Evolutionary conservation across 140 eudicot species (phyloP).

Genomic region (Flaveria floridana): DNA sequence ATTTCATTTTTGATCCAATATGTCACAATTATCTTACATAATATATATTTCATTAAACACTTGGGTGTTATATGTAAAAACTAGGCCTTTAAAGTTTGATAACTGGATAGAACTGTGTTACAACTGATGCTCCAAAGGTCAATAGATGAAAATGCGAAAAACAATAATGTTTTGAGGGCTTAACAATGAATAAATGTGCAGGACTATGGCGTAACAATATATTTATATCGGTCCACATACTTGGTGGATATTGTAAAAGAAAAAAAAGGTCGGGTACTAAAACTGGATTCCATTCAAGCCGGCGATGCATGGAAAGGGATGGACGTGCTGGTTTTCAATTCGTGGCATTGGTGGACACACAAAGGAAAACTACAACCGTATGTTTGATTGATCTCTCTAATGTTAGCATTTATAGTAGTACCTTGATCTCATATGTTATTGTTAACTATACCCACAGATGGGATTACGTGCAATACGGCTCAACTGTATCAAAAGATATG

Average conservation of each 20-base stretch:
- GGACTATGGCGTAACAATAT: conserved; percentile 54
- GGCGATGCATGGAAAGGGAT: conserved; percentile 74
- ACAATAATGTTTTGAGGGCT: neutral
- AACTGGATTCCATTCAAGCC: conserved; percentile 48
- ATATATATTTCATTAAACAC: neutral
- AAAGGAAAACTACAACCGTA: conserved; percentile 68
- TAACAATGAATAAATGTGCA: conserved; percentile 34
- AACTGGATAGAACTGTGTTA: neutral
- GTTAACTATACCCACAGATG: conserved; percentile 41
- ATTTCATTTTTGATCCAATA: neutral
- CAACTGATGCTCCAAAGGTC: neutral
- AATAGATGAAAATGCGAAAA: neutral
- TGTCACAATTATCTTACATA: neutral
- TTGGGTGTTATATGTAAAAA: neutral
- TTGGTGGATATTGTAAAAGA: conserved; percentile 54
- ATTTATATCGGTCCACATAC: conserved; percentile 48
- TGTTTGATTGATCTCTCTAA: neutral
- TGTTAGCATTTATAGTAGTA: neutral
- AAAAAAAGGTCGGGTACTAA: conserved; percentile 45
- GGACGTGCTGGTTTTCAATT: conserved; percentile 79
- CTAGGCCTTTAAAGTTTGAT: neutral
- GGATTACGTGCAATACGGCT: conserved; percentile 69
- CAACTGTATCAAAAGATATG: conserved; percentile 58
- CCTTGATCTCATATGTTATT: neutral
- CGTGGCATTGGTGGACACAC: conserved; percentile 99